Conservation (phyloP, 805 yeast species). For the Dipodascopsis tothii region DNA sequence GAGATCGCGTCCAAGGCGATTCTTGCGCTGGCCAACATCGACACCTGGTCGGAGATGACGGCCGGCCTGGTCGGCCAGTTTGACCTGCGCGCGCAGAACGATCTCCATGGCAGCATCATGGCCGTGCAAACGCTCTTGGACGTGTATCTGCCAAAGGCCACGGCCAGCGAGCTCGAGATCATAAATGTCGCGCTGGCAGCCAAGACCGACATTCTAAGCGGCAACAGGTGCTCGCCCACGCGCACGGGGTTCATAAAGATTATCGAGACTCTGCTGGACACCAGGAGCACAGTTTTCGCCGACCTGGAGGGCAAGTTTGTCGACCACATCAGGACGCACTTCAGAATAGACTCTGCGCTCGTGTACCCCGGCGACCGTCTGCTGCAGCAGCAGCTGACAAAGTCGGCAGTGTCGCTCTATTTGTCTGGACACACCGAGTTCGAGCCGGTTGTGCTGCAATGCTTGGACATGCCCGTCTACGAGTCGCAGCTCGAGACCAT, state of each 20-base stretch:
- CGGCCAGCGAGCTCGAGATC: no score
- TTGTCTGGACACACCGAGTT: background rate
- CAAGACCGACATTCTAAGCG: no score
- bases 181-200: no score
- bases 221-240: background rate
- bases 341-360: no score
- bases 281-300: no score
- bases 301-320: no score
- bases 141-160: no score
- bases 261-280: no score
- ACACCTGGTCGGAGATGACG: constrained; percentile 31
- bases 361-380: constrained; percentile 8
- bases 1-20: constrained; percentile 76
- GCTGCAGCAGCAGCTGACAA: constrained; percentile 8
- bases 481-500: background rate
- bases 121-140: constrained; percentile 38
- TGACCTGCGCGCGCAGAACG: constrained; percentile 35
- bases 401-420: background rate
- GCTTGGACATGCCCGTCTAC: background rate
- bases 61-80: constrained; percentile 25
- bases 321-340: no score
- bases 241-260: background rate
- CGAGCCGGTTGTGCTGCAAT: background rate
- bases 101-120: constrained; percentile 53
- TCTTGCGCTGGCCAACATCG: constrained; percentile 40